Percentiles rank a stretch among this genome's conserved stretches.
Evolutionary conservation across 768 basidiomycete species (phyloP).

Genomic region (Suillus weaverae): DNA sequence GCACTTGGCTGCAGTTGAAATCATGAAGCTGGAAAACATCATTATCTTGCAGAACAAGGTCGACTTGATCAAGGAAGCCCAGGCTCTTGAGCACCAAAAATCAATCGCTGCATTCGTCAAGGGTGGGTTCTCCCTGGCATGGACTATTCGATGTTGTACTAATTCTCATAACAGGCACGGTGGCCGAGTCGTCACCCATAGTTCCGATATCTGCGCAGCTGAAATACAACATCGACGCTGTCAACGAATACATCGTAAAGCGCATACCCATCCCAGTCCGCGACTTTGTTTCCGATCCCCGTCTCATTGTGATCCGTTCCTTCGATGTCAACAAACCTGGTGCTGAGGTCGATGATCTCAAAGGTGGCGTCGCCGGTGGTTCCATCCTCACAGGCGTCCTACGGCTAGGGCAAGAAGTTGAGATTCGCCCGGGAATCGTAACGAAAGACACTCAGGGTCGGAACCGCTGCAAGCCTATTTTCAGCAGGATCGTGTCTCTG

Average conservation of each 20-base stretch:
- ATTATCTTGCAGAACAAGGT: conserved; percentile 99
- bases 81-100: conserved; percentile 94
- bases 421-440: conserved; percentile 96
- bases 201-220: conserved; percentile 98
- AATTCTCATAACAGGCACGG: conserved; percentile 65
- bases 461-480: conserved; percentile 91
- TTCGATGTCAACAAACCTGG: conserved; percentile 99
- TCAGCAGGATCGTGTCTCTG: conserved; percentile 85
- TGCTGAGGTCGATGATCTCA: conserved; percentile 93
- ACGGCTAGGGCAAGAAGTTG: conserved; percentile 87
- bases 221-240: conserved; percentile 98
- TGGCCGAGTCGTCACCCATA: conserved; percentile 96
- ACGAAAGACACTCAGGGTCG: conserved; percentile 91
- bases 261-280: conserved; percentile 93
- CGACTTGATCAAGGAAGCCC: conserved; percentile 93
- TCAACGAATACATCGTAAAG: conserved; percentile 98
- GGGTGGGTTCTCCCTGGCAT: conserved; percentile 46
- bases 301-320: conserved; percentile 96
- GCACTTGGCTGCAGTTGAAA: conserved; percentile 97
- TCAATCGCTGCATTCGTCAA: conserved; percentile 96
- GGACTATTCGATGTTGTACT: not conserved
- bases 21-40: conserved; percentile 98
- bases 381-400: conserved; percentile 93
- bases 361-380: conserved; percentile 98
- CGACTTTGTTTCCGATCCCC: conserved; percentile 89